Base-by-base conservation (phyloP, 306 rosid species). In the Carpinus viminea region DNA sequence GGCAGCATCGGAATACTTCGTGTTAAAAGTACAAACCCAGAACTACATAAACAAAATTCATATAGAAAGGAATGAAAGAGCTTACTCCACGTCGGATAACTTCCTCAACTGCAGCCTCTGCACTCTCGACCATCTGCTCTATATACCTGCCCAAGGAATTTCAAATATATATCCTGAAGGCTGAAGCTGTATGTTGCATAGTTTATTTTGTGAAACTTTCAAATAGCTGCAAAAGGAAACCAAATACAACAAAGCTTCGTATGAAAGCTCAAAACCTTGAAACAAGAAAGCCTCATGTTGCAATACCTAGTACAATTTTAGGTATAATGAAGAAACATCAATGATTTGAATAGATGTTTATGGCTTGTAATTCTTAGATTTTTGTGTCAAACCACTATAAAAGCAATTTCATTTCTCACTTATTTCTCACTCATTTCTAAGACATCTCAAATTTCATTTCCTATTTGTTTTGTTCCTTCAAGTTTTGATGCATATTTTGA, bases 81-180 rank as follows among this genome's bases (percentile, higher is more conserved):
- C 93, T 82, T 87, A 95, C 99, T 75, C 98, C 97, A 46, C 98
- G 97, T 74, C 77, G 86, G 74, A 93, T 71, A 73, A 95, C 98
- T 88, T 95, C 99, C 85, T 90, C 92, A 74, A 91, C 99, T 34
- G 98, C 99, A 75, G 98, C 98, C 85, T 95, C 98, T 51, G 98
- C 98, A 84, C 99, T 95, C 31, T 87, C 87, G 72, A 95, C 99
- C 86, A 95, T 79, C 87, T 95, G 99, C 84, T 93, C 99, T 74
- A 95, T 93, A 55, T 95, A 93, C 73, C 99, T 95, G 85, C 69
- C 79, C 56, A 56, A 51, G 70, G 51, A 21, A 88, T 70, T 52
- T 82, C 46, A 75, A 60, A 75, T 73, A 68, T 82, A 77, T 45
- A 73, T 48, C 55, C 74, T 10, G 54, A 77, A 60, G 57, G 50